Conservation (phyloP, 2,329 filamentous ascomycete genomes). For the Neurospora crassa region DNA sequence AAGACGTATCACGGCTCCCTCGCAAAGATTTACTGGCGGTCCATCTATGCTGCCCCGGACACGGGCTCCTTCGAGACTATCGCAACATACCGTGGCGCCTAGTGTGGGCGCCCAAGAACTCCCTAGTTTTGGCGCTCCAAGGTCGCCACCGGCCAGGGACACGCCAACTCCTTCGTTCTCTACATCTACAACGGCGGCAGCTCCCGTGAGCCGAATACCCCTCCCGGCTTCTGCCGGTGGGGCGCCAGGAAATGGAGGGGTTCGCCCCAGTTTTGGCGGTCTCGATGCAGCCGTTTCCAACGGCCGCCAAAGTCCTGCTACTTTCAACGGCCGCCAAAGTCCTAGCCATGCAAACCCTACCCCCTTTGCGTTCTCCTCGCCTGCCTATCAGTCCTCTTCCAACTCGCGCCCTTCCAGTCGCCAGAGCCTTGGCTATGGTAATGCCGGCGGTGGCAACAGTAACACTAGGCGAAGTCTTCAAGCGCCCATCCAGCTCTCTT, state of each 20-base stretch:
- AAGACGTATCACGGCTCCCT: constrained; percentile 35
- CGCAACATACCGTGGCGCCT: constrained; percentile 16
- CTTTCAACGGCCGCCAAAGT: background rate
- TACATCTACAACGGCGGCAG: constrained; percentile 3
- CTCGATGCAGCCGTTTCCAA: background rate
- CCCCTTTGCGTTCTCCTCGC: constrained; percentile 12
- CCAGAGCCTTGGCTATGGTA: constrained; percentile 8
- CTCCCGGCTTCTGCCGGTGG: constrained; percentile 18
- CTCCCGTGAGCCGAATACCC: constrained; percentile 33
- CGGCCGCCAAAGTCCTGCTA: background rate
- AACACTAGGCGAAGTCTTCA: background rate
- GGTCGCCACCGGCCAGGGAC: constrained; percentile 24
- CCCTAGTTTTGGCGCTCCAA: constrained; percentile 44
- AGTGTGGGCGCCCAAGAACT: constrained; percentile 30
- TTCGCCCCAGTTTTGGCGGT: constrained; percentile 1
- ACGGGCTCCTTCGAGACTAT: constrained; percentile 27
- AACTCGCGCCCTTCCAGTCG: constrained; percentile 16
- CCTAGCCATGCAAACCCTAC: constrained; percentile 8
- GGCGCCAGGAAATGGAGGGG: constrained; percentile 11
- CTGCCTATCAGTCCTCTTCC: constrained; percentile 1
- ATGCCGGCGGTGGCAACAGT: background rate
- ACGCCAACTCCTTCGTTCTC: background rate
- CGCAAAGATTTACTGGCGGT: constrained; percentile 26
- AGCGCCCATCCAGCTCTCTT: constrained; percentile 5
- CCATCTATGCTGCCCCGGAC: constrained; percentile 14